These are phyloP conservation scores for Exobasidium rhododendri DNA, from an alignment of 1,284 basidiomycete species.

Conservation along the genomic window DNA sequence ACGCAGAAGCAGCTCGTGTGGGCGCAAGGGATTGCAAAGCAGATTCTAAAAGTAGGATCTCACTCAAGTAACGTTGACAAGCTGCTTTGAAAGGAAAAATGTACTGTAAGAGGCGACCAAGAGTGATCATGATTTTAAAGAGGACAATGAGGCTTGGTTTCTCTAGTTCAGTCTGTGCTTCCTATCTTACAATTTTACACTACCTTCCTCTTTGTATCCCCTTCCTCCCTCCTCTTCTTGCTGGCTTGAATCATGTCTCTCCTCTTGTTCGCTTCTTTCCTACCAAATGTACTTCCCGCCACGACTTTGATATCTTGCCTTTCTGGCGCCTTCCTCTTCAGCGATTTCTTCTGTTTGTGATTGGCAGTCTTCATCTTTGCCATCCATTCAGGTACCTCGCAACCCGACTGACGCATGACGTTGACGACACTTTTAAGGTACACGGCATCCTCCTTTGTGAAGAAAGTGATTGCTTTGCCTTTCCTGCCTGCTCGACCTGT, in stretches of 20 bases:
- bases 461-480: constrained; percentile 90
- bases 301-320: constrained; percentile 57
- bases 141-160: not conserved
- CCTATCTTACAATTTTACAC: too few species aligned
- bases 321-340: constrained; percentile 72
- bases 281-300: constrained; percentile 24
- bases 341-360: constrained; percentile 77
- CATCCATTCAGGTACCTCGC: constrained; percentile 53
- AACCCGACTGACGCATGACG: constrained; percentile 81
- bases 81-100: too few species aligned
- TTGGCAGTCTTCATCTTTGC: constrained; percentile 68
- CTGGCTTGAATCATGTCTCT: constrained; percentile 46
- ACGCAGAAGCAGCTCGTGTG: constrained; percentile 15
- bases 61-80: too few species aligned
- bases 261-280: constrained; percentile 28
- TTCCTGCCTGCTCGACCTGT: constrained; percentile 88
- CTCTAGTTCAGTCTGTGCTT: too few species aligned
- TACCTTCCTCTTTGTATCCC: not conserved
- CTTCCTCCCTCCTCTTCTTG: constrained; percentile 32
- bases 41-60: constrained; percentile 23
- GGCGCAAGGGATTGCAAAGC: constrained; percentile 12
- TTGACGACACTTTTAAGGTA: constrained; percentile 73
- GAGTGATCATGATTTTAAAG: too few species aligned
- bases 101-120: too few species aligned
- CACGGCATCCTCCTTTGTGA: constrained; percentile 68